Evolutionary conservation across 495 filamentous ascomycete species (phyloP).

Genomic region (Podospora pseudopauciseta): DNA sequence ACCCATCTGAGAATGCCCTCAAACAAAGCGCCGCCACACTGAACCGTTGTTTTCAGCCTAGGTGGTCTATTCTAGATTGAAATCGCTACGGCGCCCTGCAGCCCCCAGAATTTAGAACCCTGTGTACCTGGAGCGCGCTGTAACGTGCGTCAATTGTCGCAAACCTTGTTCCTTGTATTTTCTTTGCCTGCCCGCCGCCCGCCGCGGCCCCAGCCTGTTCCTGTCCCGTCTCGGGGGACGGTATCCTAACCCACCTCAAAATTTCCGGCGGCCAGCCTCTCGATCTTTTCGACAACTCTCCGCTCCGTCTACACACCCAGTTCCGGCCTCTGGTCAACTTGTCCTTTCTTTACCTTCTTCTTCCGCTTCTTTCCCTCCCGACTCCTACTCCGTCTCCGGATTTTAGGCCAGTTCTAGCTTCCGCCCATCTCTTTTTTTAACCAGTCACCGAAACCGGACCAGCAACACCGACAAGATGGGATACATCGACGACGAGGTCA

Average conservation of each 20-base stretch:
- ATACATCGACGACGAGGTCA: slow-evolving; percentile 75
- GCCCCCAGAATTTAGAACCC: background rate
- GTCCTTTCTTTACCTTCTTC: slow-evolving; percentile 20
- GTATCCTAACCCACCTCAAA: slow-evolving; percentile 23
- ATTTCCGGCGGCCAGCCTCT: slow-evolving; percentile 22
- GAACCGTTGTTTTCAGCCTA: background rate
- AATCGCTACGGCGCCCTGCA: background rate
- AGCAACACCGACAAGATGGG: slow-evolving; percentile 60
- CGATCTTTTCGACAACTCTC: slow-evolving; percentile 8
- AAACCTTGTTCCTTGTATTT: slow-evolving; percentile 22
- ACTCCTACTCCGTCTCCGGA: slow-evolving; percentile 12
- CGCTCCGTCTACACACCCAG: slow-evolving; percentile 7
- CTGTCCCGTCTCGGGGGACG: background rate
- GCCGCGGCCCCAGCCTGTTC: slow-evolving; percentile 9
- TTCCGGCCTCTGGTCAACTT: slow-evolving; percentile 26
- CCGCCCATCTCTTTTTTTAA: slow-evolving; percentile 16
- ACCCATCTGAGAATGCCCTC: background rate
- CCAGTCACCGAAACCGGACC: slow-evolving; percentile 24
- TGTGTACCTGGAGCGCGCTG: slow-evolving; percentile 2
- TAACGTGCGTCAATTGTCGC: slow-evolving; percentile 20
- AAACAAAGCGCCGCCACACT: background rate
- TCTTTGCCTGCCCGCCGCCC: slow-evolving; percentile 1
- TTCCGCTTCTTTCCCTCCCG: slow-evolving; percentile 14
- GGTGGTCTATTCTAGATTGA: background rate
- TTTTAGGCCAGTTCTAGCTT: slow-evolving; percentile 20